Conservation (phyloP, 2,329 filamentous ascomycete genomes). For the Byssothecium circinans region DNA sequence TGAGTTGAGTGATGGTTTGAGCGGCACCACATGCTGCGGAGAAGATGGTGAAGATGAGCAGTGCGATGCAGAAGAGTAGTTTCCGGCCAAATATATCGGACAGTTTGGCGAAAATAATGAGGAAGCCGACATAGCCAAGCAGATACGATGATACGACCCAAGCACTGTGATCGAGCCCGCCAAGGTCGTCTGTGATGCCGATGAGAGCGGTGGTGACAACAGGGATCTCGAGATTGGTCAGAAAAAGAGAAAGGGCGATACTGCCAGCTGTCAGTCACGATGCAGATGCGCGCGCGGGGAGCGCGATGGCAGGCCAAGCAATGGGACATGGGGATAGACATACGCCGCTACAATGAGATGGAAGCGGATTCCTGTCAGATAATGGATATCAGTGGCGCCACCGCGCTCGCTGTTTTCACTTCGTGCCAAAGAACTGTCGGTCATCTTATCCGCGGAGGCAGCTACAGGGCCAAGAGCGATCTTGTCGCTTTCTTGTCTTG, state of each 20-base stretch:
- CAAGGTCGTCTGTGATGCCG: conserved; percentile 36
- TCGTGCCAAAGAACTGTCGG: too few relatives aligned
- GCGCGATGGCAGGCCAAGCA: too few relatives aligned
- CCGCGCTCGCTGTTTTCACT: too few relatives aligned
- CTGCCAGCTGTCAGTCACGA: too few relatives aligned
- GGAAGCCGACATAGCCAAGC: conserved; percentile 29
- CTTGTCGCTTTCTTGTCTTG: too few relatives aligned
- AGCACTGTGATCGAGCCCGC: conserved; percentile 34
- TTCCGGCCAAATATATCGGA: conserved; percentile 40
- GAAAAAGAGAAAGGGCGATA: background rate
- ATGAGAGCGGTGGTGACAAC: conserved; percentile 42
- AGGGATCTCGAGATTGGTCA: conserved; percentile 33
- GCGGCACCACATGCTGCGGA: conserved; percentile 34
- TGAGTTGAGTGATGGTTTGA: conserved; percentile 35
- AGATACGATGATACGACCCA: conserved; percentile 44
- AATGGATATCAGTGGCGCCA: too few relatives aligned
- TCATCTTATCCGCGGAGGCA: too few relatives aligned
- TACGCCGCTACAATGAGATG: too few relatives aligned
- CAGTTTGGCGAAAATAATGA: conserved; percentile 33
- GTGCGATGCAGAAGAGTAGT: conserved; percentile 20
- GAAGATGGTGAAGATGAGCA: conserved; percentile 31
- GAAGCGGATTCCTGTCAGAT: too few relatives aligned
- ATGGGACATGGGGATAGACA: too few relatives aligned
- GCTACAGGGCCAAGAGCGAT: too few relatives aligned
- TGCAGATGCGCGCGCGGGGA: too few relatives aligned